These are phyloP conservation scores for Trifolium pratense DNA, from an alignment of 306 rosid genomes.

Conservation along the genomic window DNA sequence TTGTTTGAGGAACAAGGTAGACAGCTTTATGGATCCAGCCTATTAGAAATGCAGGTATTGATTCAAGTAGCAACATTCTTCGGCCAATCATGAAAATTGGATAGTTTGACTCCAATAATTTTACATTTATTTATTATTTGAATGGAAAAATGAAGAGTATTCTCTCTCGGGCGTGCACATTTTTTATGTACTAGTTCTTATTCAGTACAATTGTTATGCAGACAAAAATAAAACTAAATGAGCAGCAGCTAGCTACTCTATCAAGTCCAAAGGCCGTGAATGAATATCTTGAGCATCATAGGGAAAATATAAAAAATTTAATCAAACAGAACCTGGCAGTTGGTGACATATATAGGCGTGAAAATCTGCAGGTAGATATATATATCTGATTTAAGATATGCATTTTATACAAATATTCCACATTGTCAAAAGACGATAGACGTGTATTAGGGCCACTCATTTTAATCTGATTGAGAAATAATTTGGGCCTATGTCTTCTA, in stretches of 20 bases:
- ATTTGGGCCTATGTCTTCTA: slow-evolving; percentile 21
- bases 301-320: slow-evolving; percentile 70
- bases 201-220: slow-evolving; percentile 45
- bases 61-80: slow-evolving; percentile 23
- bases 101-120: background rate
- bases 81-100: slow-evolving; percentile 22
- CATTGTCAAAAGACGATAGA: slow-evolving; percentile 5
- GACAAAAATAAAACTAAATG: slow-evolving; percentile 73
- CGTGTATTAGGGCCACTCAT: slow-evolving; percentile 12
- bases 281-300: slow-evolving; percentile 82
- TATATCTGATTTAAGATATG: slow-evolving; percentile 31
- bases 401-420: slow-evolving; percentile 8
- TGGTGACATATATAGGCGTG: slow-evolving; percentile 90
- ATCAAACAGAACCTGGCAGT: slow-evolving; percentile 96
- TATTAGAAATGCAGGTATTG: slow-evolving; percentile 85
- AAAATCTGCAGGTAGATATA: slow-evolving; percentile 80
- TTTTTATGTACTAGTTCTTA: slow-evolving; percentile 9
- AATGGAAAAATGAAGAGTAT: too few relatives aligned
- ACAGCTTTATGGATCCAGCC: slow-evolving; percentile 88
- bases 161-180: too few relatives aligned
- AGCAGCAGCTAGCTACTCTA: slow-evolving; percentile 79
- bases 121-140: too few relatives aligned
- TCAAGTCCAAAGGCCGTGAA: slow-evolving; percentile 89
- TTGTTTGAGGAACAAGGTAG: slow-evolving; percentile 96
- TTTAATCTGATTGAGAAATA: slow-evolving; percentile 29